These are phyloP conservation scores for Pestalotiopsis sp. DNA, from an alignment of 2,329 filamentous ascomycete genomes.

Conservation along the genomic window DNA sequence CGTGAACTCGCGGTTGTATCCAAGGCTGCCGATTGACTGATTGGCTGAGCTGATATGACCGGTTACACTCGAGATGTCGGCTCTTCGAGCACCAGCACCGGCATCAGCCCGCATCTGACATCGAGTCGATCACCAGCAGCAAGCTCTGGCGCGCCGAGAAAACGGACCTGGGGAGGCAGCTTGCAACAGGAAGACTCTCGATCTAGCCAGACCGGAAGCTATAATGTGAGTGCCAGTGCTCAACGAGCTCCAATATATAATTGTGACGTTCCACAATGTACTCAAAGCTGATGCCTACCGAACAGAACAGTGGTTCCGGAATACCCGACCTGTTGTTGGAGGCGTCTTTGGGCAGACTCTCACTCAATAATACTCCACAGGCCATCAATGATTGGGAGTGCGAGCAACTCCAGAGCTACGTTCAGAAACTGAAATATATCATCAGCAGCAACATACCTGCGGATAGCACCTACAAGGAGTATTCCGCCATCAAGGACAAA, in stretches of 20 bases:
- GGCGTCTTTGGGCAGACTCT: not conserved
- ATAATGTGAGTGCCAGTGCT: not conserved
- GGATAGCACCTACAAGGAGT: slow-evolving; percentile 45
- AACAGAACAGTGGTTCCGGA: not conserved
- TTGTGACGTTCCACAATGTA: too few relatives aligned
- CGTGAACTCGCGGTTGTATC: not conserved
- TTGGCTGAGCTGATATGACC: not conserved
- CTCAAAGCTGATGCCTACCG: not conserved
- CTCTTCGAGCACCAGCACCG: slow-evolving; percentile 11
- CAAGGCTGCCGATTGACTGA: not conserved
- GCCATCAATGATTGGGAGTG: slow-evolving; percentile 24
- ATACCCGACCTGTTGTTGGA: not conserved
- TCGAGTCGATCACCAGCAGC: not conserved
- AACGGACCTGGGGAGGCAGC: slow-evolving; percentile 8
- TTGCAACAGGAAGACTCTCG: not conserved
- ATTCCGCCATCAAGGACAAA: slow-evolving; percentile 40
- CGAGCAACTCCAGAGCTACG: slow-evolving; percentile 27
- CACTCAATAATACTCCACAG: not conserved
- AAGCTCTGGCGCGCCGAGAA: not conserved
- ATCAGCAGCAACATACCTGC: slow-evolving; percentile 26
- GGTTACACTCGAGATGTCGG: not conserved
- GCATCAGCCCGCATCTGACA: not conserved
- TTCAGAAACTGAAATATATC: slow-evolving; percentile 20
- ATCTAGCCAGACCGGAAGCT: not conserved
- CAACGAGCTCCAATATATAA: too few relatives aligned